Evolutionary conservation across 176 grass and related monocot genomes (phyloP), one percentile per base, ranked within the genome.

Genomic region (Bromus sterilis): DNA sequence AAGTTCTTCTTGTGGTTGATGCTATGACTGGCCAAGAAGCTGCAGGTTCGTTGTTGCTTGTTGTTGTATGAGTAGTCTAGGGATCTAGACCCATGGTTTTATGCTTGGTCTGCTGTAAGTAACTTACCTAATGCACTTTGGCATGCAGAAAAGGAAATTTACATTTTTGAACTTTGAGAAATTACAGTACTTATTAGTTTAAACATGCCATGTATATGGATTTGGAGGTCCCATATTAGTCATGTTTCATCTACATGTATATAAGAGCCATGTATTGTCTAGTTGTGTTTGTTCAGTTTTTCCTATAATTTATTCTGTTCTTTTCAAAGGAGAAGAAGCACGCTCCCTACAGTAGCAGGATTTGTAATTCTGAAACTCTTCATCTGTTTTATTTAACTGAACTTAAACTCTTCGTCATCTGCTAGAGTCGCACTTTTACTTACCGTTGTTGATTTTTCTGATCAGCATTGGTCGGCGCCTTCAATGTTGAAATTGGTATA

Each of bases 21-120:
- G 96, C 96, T 66, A 99, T 99, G 96, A 95, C 91, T 84, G 96
- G 96, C 14, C 93, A 99, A 80, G 96, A 99, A 99, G 96, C 96
- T 74, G 96, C 96, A 79, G 96, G 96, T 95, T 88, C 76, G 42
- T 73, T 49, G 42, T 73, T 49, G 26, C 43, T 82, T 59, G 16
- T 73, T 82, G 25, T 61, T 69, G 35, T 49, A 73, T 28, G 18
- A 74, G 68, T 49, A 41, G 34, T 81, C 11, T 81, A 57, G 79
- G 36, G 4, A 2, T 74, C 40, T 83, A 28, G 40, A 37, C 11
- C 41, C 20, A 62, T 34, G 7, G 7, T 62, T 79, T 81, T 21
- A 31, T 82, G 41, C 66, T 42, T 60, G 10, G 1, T 61, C 15
- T 30, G 41, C 6, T 58, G 7, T 23, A 23, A 73, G 28, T 42